Base-by-base conservation (phyloP, 2,329 filamentous ascomycete genomes). In the Lasiodiplodia theobromae region DNA sequence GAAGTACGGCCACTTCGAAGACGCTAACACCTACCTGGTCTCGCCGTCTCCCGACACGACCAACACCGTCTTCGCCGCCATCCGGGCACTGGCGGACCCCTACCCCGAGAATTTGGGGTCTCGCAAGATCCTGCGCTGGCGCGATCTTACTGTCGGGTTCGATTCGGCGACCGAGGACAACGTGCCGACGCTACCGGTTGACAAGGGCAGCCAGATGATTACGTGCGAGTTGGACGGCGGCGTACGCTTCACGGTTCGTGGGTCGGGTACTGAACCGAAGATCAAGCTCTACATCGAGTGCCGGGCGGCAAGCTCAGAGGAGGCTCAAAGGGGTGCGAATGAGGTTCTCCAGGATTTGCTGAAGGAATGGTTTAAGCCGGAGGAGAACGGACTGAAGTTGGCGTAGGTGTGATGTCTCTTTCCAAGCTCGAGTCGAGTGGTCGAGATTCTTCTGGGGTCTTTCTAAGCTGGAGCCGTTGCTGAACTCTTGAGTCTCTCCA, bases 231-330 rank as follows among this genome's bases (percentile, higher is more conserved):
- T 88, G 78, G 83, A 87, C 34, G 83, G 83, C 23, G 79, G 80
- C 16, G 82, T 88, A 14, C 82, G 86, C 28, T 89, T 89, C 72
- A 90, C 88, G 2, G 82, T 89, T 25, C 78, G 88, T 72, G 87
- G 85, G 1, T 89, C 87, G 2, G 88, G 88, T 2, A 91, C 88
- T 2, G 88, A 91, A 76, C 88, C 88, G 0, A 91, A 91, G 81
- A 88, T 91, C 70, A 91, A 91, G 75, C 72, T 86, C 56, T 87
- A 87, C 71, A 84, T 86, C 64, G 85, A 87, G 71, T 83, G 81
- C 53, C 81, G 78, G 64, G 82, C 78, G 2, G 75, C 74, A 53
- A 81, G 77, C 12, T 77, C 78, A 16, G 78, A 78, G 23, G 77
- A 77, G 63, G 85, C 84, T 14, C 83, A 81, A 70, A 70, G 67